phyloP scores from a whole-genome alignment of 805 yeast genomes.

The Ogataea ganodermae region DNA sequence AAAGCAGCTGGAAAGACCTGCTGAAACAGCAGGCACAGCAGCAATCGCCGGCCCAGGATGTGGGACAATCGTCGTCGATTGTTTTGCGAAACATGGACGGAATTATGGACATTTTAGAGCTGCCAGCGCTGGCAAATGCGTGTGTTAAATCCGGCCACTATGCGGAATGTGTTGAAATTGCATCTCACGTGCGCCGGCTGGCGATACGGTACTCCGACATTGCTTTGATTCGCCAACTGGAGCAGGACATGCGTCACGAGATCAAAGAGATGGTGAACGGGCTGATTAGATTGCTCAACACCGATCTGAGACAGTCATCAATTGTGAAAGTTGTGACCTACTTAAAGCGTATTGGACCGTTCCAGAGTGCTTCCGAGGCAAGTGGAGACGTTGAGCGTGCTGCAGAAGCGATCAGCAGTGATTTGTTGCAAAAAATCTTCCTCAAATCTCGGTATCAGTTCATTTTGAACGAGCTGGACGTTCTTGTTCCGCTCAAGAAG shows the following conservation, averaged over 20 bases:
- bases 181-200: slow-evolving; percentile 70
- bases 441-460: slow-evolving; percentile 69
- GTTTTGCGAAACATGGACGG: slow-evolving; percentile 66
- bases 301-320: slow-evolving; percentile 77
- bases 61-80: slow-evolving; percentile 30
- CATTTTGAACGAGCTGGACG: slow-evolving; percentile 60
- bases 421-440: slow-evolving; percentile 54
- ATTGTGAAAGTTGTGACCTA: slow-evolving; percentile 78
- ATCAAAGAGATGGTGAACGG: slow-evolving; percentile 65
- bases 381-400: background rate
- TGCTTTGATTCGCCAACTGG: slow-evolving; percentile 51
- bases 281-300: slow-evolving; percentile 65
- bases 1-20: slow-evolving; percentile 26
- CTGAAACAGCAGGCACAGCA: slow-evolving; percentile 22
- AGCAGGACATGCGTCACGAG: slow-evolving; percentile 54
- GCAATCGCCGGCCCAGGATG: slow-evolving; percentile 13
- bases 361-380: slow-evolving; percentile 24
- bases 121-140: slow-evolving; percentile 81
- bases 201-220: slow-evolving; percentile 67
- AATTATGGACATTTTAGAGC: slow-evolving; percentile 74
- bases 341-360: slow-evolving; percentile 65
- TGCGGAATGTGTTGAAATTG: slow-evolving; percentile 84
- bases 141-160: slow-evolving; percentile 86
- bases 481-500: slow-evolving; percentile 56
- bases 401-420: slow-evolving; percentile 22